Base-by-base conservation (phyloP, 148 eudicot species). In the Amaranthus palmeri region DNA sequence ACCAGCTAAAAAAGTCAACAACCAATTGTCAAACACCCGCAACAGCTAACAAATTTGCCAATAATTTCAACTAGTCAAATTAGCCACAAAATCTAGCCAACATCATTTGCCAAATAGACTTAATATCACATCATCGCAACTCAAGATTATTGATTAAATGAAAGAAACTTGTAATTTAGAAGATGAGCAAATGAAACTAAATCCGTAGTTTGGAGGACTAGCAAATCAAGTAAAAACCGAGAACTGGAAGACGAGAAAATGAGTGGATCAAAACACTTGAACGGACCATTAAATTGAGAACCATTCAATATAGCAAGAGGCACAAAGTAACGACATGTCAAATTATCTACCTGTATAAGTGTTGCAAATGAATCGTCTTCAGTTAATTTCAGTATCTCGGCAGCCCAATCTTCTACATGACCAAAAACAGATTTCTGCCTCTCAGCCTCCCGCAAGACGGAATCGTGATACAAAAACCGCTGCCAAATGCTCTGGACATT, bases 401-500 rank as follows among this genome's bases (percentile, higher is more conserved):
- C 76, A 54, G 97, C 96, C 98, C 97, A 95, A 78, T 85, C 87
- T 36, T 78, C 86, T 43, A 80, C 85, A 69, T 76, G 80, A 47
- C 88, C 83, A 47, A 79, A 75, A 44, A 61, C 72, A 68, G 81
- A 74, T 76, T 84, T 88, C 83, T 91, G 96, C 81, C 98, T 86
- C 78, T 83, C 86, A 55, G 97, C 97, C 85, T 95, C 98, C 6
- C 85, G 93, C 79, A 91, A 73, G 64, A 89, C 73, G 25, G 98
- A 86, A 78, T 95, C 92, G 15, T 90, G 88, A 79, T 95, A 89
- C 70, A 89, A 72, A 79, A 89, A 95, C 57, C 97, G 84, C 77
- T 91, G 98, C 98, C 97, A 91, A 65, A 95, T 80, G 65, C 81
- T 89, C 80, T 77, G 84, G 71, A 95, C 97, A 81, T 95, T 95